phyloP scores from a whole-genome alignment of 116 monocot genomes.

The Cymodocea nodosa region DNA sequence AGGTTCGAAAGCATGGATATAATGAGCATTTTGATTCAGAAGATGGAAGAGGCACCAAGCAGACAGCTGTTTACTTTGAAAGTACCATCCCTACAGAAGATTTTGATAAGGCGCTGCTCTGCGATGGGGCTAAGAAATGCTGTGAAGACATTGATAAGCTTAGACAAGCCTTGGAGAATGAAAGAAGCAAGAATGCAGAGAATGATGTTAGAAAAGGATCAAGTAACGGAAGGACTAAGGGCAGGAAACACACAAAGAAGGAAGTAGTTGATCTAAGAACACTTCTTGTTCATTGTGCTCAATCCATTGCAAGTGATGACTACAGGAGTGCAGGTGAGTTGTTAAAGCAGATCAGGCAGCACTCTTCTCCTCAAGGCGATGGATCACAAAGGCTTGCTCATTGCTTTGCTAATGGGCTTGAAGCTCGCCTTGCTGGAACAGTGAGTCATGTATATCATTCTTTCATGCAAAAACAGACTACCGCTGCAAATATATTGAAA shows the following conservation, averaged over 20 bases:
- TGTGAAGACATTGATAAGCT: constrained; percentile 2
- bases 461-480: constrained; percentile 29
- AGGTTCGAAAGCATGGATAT: constrained; percentile 42
- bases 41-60: constrained; percentile 47
- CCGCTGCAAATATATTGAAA: constrained; percentile 11
- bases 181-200: constrained; percentile 1
- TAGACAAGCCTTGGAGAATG: constrained; percentile 9
- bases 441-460: constrained; percentile 52
- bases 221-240: constrained; percentile 5
- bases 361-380: constrained; percentile 52
- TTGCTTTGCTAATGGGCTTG: constrained; percentile 74
- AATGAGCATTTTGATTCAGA: constrained; percentile 32
- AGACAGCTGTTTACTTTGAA: constrained; percentile 33
- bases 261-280: constrained; percentile 58
- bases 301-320: constrained; percentile 58
- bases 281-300: constrained; percentile 62
- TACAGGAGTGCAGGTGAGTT: constrained; percentile 35
- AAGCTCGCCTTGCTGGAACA: constrained; percentile 76
- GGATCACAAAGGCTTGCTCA: constrained; percentile 61
- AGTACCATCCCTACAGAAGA: constrained; percentile 2
- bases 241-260: constrained; percentile 43
- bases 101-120: constrained; percentile 16
- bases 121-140: not conserved
- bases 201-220: not conserved
- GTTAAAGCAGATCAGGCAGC: constrained; percentile 57